phyloP scores from a whole-genome alignment of 2,329 filamentous ascomycete species.

The Cadophora malorum region DNA sequence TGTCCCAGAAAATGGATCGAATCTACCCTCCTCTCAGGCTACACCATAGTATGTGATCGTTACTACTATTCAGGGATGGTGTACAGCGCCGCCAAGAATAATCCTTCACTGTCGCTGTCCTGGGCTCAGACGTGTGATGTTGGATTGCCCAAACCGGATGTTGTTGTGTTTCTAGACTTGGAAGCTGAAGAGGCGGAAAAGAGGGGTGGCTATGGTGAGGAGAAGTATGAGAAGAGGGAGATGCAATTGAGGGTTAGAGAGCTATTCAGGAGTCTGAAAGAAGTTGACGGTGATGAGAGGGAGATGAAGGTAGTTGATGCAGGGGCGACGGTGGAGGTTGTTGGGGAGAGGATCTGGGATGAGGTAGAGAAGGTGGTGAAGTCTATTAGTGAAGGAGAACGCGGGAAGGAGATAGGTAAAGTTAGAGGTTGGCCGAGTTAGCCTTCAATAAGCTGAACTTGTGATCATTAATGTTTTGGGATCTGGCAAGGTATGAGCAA shows the following conservation, averaged over 20 bases:
- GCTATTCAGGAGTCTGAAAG: constrained; percentile 68
- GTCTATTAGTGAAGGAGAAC: constrained; percentile 55
- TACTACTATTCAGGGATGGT: constrained; percentile 96
- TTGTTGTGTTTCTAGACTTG: constrained; percentile 87
- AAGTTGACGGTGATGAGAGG: constrained; percentile 54
- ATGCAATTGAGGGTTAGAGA: constrained; percentile 83
- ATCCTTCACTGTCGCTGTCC: constrained; percentile 68
- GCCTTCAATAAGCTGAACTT: constrained; percentile 4
- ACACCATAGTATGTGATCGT: constrained; percentile 83
- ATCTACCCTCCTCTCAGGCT: constrained; percentile 65
- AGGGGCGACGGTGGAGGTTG: constrained; percentile 60
- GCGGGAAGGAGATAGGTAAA: constrained; percentile 50
- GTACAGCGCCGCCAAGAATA: constrained; percentile 88
- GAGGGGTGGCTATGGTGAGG: constrained; percentile 86
- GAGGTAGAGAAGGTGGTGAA: constrained; percentile 48
- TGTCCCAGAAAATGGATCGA: constrained; percentile 56
- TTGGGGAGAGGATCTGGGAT: constrained; percentile 56
- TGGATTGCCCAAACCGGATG: constrained; percentile 85
- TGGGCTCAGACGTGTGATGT: constrained; percentile 89
- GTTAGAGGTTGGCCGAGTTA: constrained; percentile 31
- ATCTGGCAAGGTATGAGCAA: not conserved
- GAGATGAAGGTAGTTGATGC: constrained; percentile 62
- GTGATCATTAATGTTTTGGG: not conserved
- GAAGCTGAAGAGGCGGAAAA: constrained; percentile 72
- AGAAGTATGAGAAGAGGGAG: constrained; percentile 84